Base-by-base conservation (phyloP, 352 stramenopile genomes). In the Thalassiosira hispida region DNA sequence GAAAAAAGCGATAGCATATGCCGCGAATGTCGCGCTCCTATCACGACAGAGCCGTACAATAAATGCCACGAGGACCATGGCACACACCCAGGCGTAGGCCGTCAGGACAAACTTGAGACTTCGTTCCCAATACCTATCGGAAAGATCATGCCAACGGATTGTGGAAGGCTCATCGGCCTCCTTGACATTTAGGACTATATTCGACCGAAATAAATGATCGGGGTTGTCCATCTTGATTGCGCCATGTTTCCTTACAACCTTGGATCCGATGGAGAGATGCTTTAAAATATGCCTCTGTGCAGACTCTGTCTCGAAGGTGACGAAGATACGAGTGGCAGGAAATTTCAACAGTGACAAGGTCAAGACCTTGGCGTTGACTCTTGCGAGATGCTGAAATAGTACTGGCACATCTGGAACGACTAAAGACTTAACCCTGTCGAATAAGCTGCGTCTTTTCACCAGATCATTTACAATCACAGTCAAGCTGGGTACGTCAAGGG, bases 301-400 rank as follows among this genome's bases (percentile, higher is more conserved):
- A n/a, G 9, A 49, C 76, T 93, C 85, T 31, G 64, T 91, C 67
- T 93, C 87, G 77, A 93, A 93, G 1, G 78, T 93, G 33, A 87
- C 79, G 73, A 90, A 91, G 4, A 92, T 83, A 51, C 67, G 69
- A 18, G 76, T 88, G 27, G 68, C 79, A 11, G 49, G 65, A 31
- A 86, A 90, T 18, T 89, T 67, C 23, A 82, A 64, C 40, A 86
- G 75, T 2, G 40, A n/a, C 16, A 78, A n/a, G n/a, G n/a, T n/a
- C 77, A 53, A 87, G 60, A 52, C 78, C 79, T 67, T 81, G 65
- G 79, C 73, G 56, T 89, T 90, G 38, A 92, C 60, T 35, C 88
- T 80, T 11, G 79, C 86, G 11, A 91, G 55, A 40, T 75, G 62
- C 6, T 66, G 66, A 40, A 84, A 81, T 14, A 91, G 55, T 27